Percentiles rank a stretch among this genome's conserved stretches.
Evolutionary conservation across 306 rosid genomes (phyloP).

Genomic region (Parietaria judaica): DNA sequence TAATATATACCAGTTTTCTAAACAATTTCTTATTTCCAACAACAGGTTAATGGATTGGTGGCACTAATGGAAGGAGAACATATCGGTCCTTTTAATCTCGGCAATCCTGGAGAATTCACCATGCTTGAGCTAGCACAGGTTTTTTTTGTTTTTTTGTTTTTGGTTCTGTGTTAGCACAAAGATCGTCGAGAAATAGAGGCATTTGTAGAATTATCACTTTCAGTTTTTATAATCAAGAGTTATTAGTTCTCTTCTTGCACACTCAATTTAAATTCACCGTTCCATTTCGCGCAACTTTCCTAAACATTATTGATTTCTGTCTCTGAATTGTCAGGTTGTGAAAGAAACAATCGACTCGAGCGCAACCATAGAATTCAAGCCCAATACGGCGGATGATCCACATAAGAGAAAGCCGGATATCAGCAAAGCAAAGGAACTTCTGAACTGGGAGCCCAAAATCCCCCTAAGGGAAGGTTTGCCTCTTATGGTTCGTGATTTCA

Average conservation of each 20-base stretch:
- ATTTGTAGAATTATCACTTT: not conserved
- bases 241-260: no score
- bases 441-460: slow-evolving; percentile 90
- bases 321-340: slow-evolving; percentile 57
- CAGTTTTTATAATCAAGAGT: not conserved
- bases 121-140: slow-evolving; percentile 97
- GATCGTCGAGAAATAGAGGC: not conserved
- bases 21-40: no score
- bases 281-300: not conserved
- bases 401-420: slow-evolving; percentile 98
- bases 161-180: not conserved
- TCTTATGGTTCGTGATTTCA: slow-evolving; percentile 92
- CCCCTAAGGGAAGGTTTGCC: slow-evolving; percentile 88
- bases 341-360: slow-evolving; percentile 90
- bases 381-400: slow-evolving; percentile 98
- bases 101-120: slow-evolving; percentile 96
- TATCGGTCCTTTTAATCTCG: slow-evolving; percentile 90
- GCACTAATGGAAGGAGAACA: slow-evolving; percentile 93
- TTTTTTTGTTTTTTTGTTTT: slow-evolving; percentile 11
- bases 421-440: slow-evolving; percentile 79
- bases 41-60: slow-evolving; percentile 73
- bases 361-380: slow-evolving; percentile 73
- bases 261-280: no score
- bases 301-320: not conserved
- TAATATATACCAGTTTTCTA: no score